Percentiles rank a stretch among this genome's conserved stretches.
phyloP scores from a whole-genome alignment of 116 monocot species.

The Trichopus zeylanicus region DNA sequence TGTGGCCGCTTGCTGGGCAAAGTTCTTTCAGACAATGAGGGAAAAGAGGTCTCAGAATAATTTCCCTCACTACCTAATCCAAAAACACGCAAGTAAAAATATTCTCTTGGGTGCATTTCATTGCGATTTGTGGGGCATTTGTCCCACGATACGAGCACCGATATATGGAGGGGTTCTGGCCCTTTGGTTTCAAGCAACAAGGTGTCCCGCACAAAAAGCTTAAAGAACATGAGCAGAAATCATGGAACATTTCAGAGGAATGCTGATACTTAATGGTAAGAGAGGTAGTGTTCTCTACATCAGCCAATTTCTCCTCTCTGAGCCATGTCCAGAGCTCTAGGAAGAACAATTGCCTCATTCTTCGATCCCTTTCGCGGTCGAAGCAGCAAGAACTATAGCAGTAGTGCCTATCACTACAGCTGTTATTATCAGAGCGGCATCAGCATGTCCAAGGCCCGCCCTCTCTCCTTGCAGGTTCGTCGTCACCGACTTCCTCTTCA shows the following conservation, averaged over 20 bases:
- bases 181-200: constrained; percentile 2
- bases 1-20: no score
- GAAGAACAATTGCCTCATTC: constrained; percentile 2
- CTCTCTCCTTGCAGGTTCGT: constrained; percentile 48
- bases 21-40: no score
- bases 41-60: no score
- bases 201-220: constrained; percentile 7
- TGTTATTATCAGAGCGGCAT: not conserved
- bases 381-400: not conserved
- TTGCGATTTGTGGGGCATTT: no score
- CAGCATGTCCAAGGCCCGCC: constrained; percentile 27
- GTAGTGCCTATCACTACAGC: not conserved
- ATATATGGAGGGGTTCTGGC: not conserved
- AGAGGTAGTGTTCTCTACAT: not conserved
- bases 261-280: no score
- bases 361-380: constrained; percentile 7
- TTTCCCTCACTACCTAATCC: no score
- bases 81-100: no score
- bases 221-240: not conserved
- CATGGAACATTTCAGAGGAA: no score
- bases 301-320: not conserved
- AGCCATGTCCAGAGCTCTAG: constrained; percentile 11
- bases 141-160: not conserved
- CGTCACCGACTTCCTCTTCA: not conserved
- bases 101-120: no score